Evolutionary conservation across 2,329 filamentous ascomycete species (phyloP).

Genomic region (Pyricularia sp.): DNA sequence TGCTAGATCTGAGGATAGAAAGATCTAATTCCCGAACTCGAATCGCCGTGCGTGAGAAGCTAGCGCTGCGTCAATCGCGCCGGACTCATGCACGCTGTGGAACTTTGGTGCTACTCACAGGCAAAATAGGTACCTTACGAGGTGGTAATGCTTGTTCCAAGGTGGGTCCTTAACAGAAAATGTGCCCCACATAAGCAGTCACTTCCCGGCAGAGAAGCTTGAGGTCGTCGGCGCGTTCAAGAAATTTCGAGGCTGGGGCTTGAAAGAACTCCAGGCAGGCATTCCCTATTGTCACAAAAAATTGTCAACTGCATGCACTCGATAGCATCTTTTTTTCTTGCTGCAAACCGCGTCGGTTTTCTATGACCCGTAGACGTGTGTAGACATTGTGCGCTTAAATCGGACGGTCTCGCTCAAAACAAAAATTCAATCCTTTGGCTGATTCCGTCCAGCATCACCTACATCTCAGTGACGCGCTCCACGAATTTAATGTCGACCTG

Average conservation of each 20-base stretch:
- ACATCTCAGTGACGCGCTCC: not conserved
- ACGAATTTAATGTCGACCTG: not conserved
- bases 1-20: no score
- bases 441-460: not conserved
- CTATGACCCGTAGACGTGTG: not conserved
- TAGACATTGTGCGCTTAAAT: not conserved
- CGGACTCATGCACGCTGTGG: not conserved
- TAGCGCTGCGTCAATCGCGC: not conserved
- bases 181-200: not conserved
- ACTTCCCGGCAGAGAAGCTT: slow-evolving; percentile 3
- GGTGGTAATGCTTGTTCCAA: not conserved
- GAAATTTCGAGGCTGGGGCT: slow-evolving; percentile 2
- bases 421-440: not conserved
- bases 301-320: not conserved
- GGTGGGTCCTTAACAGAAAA: not conserved
- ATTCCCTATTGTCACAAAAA: not conserved
- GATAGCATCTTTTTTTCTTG: not conserved
- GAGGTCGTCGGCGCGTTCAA: not conserved
- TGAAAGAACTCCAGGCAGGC: not conserved
- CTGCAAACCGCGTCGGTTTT: not conserved
- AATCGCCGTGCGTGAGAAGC: not conserved
- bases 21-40: not conserved
- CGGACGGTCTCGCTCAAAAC: not conserved
- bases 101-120: no score
- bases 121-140: not conserved